Base-by-base conservation (phyloP, 495 filamentous ascomycete species). In the Sphaerosporella brunnea region DNA sequence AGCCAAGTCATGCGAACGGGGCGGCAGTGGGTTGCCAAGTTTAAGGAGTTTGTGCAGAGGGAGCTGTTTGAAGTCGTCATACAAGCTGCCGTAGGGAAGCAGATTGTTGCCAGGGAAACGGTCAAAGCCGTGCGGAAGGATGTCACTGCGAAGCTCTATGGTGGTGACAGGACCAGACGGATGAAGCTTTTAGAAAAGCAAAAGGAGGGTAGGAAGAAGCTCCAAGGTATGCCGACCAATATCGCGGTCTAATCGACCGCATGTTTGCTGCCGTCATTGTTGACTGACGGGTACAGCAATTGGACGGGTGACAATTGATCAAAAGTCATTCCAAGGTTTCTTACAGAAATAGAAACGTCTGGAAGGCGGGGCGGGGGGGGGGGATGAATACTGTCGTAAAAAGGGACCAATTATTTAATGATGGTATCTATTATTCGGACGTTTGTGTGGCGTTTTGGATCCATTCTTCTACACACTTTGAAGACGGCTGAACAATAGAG, bases 111-210 rank as follows among this genome's bases (percentile, higher is more conserved):
- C 1, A 71, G 90, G 51, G 92, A 95, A 61, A 94, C 88, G 0
- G 78, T 97, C 63, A 95, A 96, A 70, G 84, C 90, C 1, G 95
- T 94, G 62, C 72, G 90, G 41, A 97, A 97, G 65, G 90, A 97
- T 58, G 74, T 97, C 2, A 67, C 93, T 50, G 79, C 80, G 26
- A 97, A 97, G 64, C 69, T 97, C 48, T 93, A 97, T 61, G 90
- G 92, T 7, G 79, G 78, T 54, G 90, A 97, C 66, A 72, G 93
- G 15, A 73, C 73, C 8, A 69, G 90, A 26, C 72, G 86, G 39
- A 71, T 77, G 58, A 97, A 97, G 65, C 63, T 97, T 52, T 61
- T 97, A 35, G 88, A 96, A 66, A 93, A 86, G 70, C 90, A 97
- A 64, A 97, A 97, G 67, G 88, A 88, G 54, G 90, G 90, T 1